These are phyloP conservation scores for Penicillium desertorum DNA, from an alignment of 495 filamentous ascomycete species.

Conservation along the genomic window DNA sequence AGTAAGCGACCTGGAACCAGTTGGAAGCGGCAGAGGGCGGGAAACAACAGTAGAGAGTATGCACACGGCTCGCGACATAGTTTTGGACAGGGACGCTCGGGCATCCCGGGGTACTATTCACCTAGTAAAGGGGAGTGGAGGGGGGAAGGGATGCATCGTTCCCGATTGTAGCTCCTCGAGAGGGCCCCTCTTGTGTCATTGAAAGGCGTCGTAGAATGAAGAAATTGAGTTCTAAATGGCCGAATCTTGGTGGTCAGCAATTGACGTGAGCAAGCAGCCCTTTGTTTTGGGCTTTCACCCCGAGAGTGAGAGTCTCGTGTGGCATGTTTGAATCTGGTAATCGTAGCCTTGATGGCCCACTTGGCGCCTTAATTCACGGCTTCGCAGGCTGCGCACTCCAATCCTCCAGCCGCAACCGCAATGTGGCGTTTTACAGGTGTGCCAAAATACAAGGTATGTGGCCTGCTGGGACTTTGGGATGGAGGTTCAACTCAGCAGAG, in stretches of 20 bases:
- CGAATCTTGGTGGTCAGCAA: background rate
- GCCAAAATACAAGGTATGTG: background rate
- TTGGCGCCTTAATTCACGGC: background rate
- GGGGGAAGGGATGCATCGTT: background rate
- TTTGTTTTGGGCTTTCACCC: background rate
- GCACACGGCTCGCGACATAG: background rate
- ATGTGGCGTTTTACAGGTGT: background rate
- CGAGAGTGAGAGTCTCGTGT: background rate
- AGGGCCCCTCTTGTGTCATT: background rate
- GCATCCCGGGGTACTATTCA: too few species aligned
- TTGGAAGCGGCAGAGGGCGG: too few species aligned
- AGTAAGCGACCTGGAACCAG: background rate
- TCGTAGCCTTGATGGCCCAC: background rate
- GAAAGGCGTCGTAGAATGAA: background rate
- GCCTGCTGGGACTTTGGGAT: background rate
- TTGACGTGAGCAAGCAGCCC: background rate
- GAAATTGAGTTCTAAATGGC: background rate
- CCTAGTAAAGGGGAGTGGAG: too few species aligned
- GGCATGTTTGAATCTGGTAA: background rate
- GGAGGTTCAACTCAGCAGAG: background rate
- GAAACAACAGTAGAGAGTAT: background rate
- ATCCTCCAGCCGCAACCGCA: constrained; percentile 3
- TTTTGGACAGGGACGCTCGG: background rate
- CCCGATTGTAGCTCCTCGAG: background rate
- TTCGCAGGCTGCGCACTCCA: background rate